A percentile compares a stretch with the other conserved stretches of the same genome.
phyloP scores from a whole-genome alignment of 2,329 filamentous ascomycete genomes.

The Cercospora janseana region DNA sequence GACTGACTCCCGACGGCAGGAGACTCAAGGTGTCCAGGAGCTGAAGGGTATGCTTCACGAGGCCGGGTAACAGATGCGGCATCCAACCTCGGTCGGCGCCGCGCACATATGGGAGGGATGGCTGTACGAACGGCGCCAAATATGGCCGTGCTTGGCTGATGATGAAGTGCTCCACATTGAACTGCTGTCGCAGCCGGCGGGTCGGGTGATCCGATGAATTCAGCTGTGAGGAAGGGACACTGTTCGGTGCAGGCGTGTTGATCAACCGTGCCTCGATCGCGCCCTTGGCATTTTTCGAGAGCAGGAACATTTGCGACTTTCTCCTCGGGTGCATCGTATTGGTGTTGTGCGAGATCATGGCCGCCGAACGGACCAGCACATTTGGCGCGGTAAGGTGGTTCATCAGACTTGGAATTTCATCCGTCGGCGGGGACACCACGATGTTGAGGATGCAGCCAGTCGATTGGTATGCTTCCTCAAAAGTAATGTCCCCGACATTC shows the following conservation, averaged over 20 bases:
- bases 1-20: slow-evolving; percentile 52
- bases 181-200: slow-evolving; percentile 72
- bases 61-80: slow-evolving; percentile 4
- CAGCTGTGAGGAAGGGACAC: not conserved
- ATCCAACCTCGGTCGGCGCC: slow-evolving; percentile 10
- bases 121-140: slow-evolving; percentile 68
- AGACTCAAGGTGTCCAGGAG: slow-evolving; percentile 65
- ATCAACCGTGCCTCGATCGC: slow-evolving; percentile 69
- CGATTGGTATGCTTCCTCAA: slow-evolving; percentile 83
- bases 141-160: slow-evolving; percentile 90
- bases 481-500: slow-evolving; percentile 86
- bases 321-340: slow-evolving; percentile 67
- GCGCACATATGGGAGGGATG: slow-evolving; percentile 30
- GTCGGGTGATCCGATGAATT: slow-evolving; percentile 48
- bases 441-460: slow-evolving; percentile 90
- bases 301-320: slow-evolving; percentile 50
- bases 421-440: slow-evolving; percentile 73
- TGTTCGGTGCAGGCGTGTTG: slow-evolving; percentile 47
- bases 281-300: slow-evolving; percentile 75
- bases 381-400: slow-evolving; percentile 94
- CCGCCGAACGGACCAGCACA: slow-evolving; percentile 81
- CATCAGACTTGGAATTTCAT: slow-evolving; percentile 77
- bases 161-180: slow-evolving; percentile 94
- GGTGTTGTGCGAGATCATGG: slow-evolving; percentile 71
- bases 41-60: slow-evolving; percentile 14